Base-by-base conservation (phyloP, 1,139 yeast species). In the Pneumocystis oryctolagi region DNA sequence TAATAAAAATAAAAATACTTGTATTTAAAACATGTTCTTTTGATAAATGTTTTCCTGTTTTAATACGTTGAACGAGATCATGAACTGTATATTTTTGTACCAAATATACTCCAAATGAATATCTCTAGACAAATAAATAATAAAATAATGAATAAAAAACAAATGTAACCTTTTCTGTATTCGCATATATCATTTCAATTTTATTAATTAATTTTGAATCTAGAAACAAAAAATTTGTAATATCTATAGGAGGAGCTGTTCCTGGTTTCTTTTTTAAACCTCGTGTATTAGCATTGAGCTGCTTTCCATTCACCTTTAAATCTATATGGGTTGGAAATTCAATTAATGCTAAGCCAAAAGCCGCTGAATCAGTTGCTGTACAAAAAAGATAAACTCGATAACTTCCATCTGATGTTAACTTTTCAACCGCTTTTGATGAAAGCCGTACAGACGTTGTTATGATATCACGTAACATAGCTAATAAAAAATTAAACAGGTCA, bases 181-280 rank as follows among this genome's bases (percentile, higher is more conserved):
- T 57, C 62, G 69, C 35, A 65, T 68, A 63, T 25, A 60, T 56
- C 16, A 73, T 60, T 14, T 70, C 72, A 20, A 74, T 63, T 8
- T 65, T 55, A 58, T 72, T 71, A 18, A 64, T 61, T 3, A 58
- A 42, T 14, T 57, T 60, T n/a, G 35, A 57, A 18, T 58, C 58
- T 25, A 37, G n/a, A 6, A 67, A 35, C 25, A 57, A 62, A 28
- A 66, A 65, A 0, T n/a, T 35, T 20, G 77, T 74, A 39, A 76
- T 58, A 62, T 77, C 77, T 0, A 73, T 75, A 0, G 79, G 78
- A 59, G 69, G 67, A 2, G 77, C 72, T 0, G 78, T 73, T 1
- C 79, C 79, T 0, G 72, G 72, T 61, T 70, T 70, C 39, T 74
- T 74, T 62, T 74, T 73, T 30, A 77, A 66, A 3, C 79, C 79